Base-by-base conservation (phyloP, 352 stramenopile genomes). In the Hyaloperonospora brassicae region DNA sequence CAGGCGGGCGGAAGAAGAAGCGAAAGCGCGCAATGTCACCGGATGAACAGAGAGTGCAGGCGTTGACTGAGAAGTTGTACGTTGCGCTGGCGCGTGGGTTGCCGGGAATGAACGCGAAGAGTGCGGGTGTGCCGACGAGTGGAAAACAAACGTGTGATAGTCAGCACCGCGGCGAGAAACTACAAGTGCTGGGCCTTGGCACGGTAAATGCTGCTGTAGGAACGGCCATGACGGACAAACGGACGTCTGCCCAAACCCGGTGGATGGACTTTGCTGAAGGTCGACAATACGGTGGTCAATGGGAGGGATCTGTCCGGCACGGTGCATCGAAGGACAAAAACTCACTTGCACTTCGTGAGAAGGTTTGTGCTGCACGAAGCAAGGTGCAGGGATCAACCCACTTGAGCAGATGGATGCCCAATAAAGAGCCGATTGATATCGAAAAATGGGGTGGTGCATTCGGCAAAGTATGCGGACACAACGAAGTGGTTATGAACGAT, bases 401-500 rank as follows among this genome's bases (percentile, higher is more conserved):
- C 30, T 57, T 85, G 25, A 55, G 50, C 50, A 55, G 73, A 38
- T 95, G 86, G 86, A 49, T 53, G 12, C 84, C 86, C 0, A 95
- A 95, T 58, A 72, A 77, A 36, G 63, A 87, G 36, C 79, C 84
- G 12, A 59, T 66, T 5, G 87, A 95, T 54, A 30, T 59, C 24
- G 79, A 73, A 34, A 70, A 74, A 44, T 96, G 87, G 87, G 87
- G 87, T 40, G 87, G 87, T 23, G 66, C 52, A 24, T 95, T 76
- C 46, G 87, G 87, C 45, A 96, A 96, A 47, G 70, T 69, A 5
- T 96, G 87, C 50, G 84, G 76, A 11, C 87, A 96, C 66, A 96
- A 96, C 66, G 87, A 96, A 66, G 83, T 96, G 12, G 84, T 93
- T 25, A 76, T 96, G 73, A 81, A 96, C 30, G 57, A 76, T 9